phyloP scores from a whole-genome alignment of 768 basidiomycete genomes.

The Filobasidium floriforme region DNA sequence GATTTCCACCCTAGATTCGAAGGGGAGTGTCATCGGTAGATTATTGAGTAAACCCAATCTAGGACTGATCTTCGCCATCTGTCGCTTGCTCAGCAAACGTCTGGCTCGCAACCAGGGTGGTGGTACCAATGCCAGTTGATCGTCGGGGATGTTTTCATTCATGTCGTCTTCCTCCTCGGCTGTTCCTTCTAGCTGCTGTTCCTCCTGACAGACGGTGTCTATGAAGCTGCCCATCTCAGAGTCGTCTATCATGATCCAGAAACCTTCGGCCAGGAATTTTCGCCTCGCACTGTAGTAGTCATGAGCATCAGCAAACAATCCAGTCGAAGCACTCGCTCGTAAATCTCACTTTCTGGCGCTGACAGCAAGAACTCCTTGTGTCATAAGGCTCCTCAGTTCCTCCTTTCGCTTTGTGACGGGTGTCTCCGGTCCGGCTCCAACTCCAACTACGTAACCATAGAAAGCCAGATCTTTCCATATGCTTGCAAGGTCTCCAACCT shows the following conservation, averaged over 20 bases:
- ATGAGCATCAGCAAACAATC: neutral
- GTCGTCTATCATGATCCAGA: slow-evolving; percentile 65
- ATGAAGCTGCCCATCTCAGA: slow-evolving; percentile 66
- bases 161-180: slow-evolving; percentile 25
- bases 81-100: slow-evolving; percentile 55
- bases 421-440: slow-evolving; percentile 41
- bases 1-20: slow-evolving; percentile 79
- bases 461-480: slow-evolving; percentile 78
- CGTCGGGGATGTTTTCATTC: slow-evolving; percentile 28
- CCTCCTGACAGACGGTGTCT: slow-evolving; percentile 72
- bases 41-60: slow-evolving; percentile 86
- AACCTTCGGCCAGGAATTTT: slow-evolving; percentile 70
- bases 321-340: neutral
- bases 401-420: slow-evolving; percentile 51
- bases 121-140: slow-evolving; percentile 20
- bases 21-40: slow-evolving; percentile 91
- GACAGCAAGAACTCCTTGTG: slow-evolving; percentile 68
- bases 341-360: slow-evolving; percentile 75
- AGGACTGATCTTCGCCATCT: slow-evolving; percentile 68
- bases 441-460: slow-evolving; percentile 62
- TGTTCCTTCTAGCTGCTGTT: slow-evolving; percentile 48
- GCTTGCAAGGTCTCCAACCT: slow-evolving; percentile 65
- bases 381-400: slow-evolving; percentile 65
- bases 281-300: slow-evolving; percentile 59
- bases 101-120: slow-evolving; percentile 33